Evolutionary conservation across 108 stramenopile genomes (phyloP), one percentile per base, ranked within the genome.

Genomic region (Fragilaria crotonensis): DNA sequence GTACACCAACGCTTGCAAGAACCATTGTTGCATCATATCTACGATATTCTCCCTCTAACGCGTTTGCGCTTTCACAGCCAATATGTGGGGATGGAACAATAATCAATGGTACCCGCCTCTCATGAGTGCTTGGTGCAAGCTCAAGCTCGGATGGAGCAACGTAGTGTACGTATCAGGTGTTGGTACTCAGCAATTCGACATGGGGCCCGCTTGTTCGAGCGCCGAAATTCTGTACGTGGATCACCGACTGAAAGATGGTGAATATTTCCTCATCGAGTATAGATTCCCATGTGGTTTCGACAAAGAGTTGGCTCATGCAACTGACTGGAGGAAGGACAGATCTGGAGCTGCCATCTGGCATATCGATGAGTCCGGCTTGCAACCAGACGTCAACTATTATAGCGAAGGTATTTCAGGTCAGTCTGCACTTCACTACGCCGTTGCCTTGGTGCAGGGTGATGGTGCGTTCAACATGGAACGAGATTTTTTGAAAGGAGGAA

Each of bases 191-290:
- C 55, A 56, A 18, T 72, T 76, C 33, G 29, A 29, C 18, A 29
- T 83, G 7, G 59, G 48, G 3, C 48, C 64, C 17, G 60, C 71
- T 26, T 36, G 57, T 32, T 54, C 44, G 27, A 62, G 54, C 48
- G 45, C 62, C 53, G 54, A 51, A 19, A 64, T 83, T 28, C 80
- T 73, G 36, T 46, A 57, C 17, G 76, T 86, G 30, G 23, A 59
- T n/a, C 62, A 59, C 25, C 67, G 77, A 0, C 66, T 63, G 64
- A 48, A 57, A 0, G 60, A 60, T n/a, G 79, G 72, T 30, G 84
- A 86, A 65, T 85, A 83, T 57, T 55, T 86, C 7, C 62, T 86
- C 32, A 71, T 86, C 4, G 84, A 86, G 63, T 83, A 83, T 61
- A 70, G 84, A 29, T 71, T 75, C 54, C 59, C 65, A 7, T 59